Evolutionary conservation across 2,329 filamentous ascomycete species (phyloP).

Genomic region (Apiospora koreana): DNA sequence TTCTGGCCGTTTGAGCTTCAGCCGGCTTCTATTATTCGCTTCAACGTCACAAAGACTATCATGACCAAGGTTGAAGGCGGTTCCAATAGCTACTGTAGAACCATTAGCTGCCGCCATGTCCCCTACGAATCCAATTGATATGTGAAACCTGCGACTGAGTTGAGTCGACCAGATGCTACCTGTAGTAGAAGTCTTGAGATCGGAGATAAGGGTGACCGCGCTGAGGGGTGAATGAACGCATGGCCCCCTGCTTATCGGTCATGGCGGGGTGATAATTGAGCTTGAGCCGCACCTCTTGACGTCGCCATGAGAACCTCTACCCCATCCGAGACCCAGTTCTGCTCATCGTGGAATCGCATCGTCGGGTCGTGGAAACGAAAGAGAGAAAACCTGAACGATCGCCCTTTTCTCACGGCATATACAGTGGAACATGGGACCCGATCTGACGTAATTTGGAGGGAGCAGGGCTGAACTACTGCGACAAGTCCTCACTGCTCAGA

Average conservation of each 20-base stretch:
- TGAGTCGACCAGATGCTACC: too few species aligned
- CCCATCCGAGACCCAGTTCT: not conserved
- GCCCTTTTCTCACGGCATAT: not conserved
- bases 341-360: not conserved
- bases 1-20: too few species aligned
- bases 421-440: not conserved
- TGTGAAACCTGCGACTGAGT: not conserved
- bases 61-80: not conserved
- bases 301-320: not conserved
- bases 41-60: not conserved
- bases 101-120: not conserved
- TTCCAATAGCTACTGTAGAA: not conserved
- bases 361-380: not conserved
- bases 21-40: too few species aligned
- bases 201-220: not conserved
- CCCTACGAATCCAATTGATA: not conserved
- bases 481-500: not conserved
- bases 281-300: slow-evolving; percentile 4
- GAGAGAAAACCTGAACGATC: not conserved
- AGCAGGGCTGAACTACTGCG: not conserved
- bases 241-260: slow-evolving; percentile 1
- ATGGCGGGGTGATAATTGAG: not conserved
- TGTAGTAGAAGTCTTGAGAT: not conserved
- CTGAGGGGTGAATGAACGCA: not conserved
- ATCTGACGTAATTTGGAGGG: not conserved